phyloP scores from a whole-genome alignment of 305 asterid species.

The Withania somnifera region DNA sequence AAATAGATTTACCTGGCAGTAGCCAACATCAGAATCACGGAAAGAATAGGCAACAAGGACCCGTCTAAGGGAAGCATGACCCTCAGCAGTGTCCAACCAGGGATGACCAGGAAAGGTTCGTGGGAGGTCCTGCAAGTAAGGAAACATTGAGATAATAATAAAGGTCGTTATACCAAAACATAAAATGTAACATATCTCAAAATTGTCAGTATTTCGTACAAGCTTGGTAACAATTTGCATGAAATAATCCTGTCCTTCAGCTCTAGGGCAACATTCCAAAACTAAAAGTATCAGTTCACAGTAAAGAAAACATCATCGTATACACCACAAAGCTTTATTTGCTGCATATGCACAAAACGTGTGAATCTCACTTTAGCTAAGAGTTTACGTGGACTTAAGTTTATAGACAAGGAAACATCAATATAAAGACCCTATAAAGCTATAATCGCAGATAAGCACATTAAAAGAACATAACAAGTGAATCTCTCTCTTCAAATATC shows the following conservation, averaged over 20 bases:
- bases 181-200: not conserved
- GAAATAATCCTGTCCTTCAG: not conserved
- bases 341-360: not conserved
- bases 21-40: slow-evolving; percentile 98
- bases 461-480: not conserved
- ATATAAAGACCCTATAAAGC: not conserved
- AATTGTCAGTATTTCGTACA: not conserved
- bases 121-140: slow-evolving; percentile 66
- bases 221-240: not conserved
- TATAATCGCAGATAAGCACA: not conserved
- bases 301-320: not conserved
- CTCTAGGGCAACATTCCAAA: not conserved
- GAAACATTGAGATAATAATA: not conserved
- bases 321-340: not conserved
- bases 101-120: slow-evolving; percentile 99
- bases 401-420: not conserved
- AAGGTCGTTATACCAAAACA: not conserved
- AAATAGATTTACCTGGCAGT: slow-evolving; percentile 66
- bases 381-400: not conserved
- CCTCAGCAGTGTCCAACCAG: slow-evolving; percentile 86
- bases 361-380: not conserved
- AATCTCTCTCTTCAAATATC: not conserved
- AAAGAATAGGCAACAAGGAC: slow-evolving; percentile 95
- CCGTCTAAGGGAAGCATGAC: slow-evolving; percentile 92
- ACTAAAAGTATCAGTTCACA: not conserved